Conservation (phyloP, 140 eudicot genomes). For the Ambrosia hybrid region DNA sequence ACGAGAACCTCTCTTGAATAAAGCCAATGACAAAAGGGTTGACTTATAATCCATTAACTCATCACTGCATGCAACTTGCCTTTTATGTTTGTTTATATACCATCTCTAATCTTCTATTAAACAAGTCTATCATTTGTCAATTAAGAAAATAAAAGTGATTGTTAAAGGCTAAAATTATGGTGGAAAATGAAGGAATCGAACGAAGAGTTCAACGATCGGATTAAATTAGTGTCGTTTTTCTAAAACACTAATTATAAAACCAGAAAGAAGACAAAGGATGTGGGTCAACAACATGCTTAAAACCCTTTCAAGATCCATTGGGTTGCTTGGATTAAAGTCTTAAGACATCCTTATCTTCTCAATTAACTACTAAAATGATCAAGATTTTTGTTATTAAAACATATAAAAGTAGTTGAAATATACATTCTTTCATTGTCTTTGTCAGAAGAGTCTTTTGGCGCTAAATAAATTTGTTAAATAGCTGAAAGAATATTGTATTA, state of each 20-base stretch:
- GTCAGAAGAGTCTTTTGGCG: no score
- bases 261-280: conserved; percentile 16
- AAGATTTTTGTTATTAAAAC: background rate
- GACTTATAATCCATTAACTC: conserved; percentile 40
- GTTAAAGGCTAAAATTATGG: conserved; percentile 14
- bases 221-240: conserved; percentile 10
- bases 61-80: conserved; percentile 34
- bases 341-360: conserved; percentile 18
- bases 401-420: background rate
- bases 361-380: background rate
- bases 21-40: conserved; percentile 42
- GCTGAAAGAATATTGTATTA: no score
- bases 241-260: background rate
- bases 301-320: conserved; percentile 24
- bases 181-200: conserved; percentile 17
- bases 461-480: no score
- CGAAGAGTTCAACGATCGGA: conserved; percentile 4
- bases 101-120: conserved; percentile 16
- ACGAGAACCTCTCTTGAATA: conserved; percentile 42
- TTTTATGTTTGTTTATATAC: background rate
- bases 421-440: background rate
- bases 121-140: conserved; percentile 3
- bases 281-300: conserved; percentile 20
- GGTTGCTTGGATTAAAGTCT: conserved; percentile 5
- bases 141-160: background rate